Evolutionary conservation across 2,329 filamentous ascomycete genomes (phyloP), one percentile per base, ranked within the genome.

Genomic region (Helotiales sp.): DNA sequence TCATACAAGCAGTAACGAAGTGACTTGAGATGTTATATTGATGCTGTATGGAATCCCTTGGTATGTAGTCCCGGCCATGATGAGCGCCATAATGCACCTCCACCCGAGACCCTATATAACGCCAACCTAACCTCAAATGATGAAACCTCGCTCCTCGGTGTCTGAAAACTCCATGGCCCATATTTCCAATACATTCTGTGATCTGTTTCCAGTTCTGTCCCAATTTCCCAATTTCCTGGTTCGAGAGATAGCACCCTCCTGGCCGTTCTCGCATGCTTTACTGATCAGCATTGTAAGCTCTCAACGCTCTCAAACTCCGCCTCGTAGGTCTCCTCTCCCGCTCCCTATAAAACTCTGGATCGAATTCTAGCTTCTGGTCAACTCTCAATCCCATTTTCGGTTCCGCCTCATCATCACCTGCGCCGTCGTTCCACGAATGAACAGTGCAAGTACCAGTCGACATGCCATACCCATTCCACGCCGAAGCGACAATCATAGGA

Each of bases 401-500:
- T n/a, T 75, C 75, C 6, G 76, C 84, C 62, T 88, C 82, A 60
- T 86, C 84, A 22, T 79, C 75, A 5, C 80, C 76, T 12, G 79
- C 70, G 5, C 79, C 82, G 62, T 87, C 84, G 57, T 87, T 87
- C 86, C 86, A 90, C 9, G 77, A 79, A 72, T 89, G 87, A 25
- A 87, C 75, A 1, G 84, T 86, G 63, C 84, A 87, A 2, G 87
- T 89, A 12, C 87, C 87, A 15, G 81, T 79, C 0, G 79, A 78
- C 66, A 83, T 81, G 24, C 84, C 85, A 77, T 83, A 88, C 46
- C 86, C 86, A 66, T 88, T 89, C 86, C 86, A 89, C 3, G 81
- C 83, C 9, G 86, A 88, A 50, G 86, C 87, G 82, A 69, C 87
- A 62, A 91, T 77, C 49, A 90, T 78, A 6, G 87, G 87, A 2